Evolutionary conservation across 1,284 basidiomycete species (phyloP).

Genomic region (Xerocomus cyaneibrunnescens): DNA sequence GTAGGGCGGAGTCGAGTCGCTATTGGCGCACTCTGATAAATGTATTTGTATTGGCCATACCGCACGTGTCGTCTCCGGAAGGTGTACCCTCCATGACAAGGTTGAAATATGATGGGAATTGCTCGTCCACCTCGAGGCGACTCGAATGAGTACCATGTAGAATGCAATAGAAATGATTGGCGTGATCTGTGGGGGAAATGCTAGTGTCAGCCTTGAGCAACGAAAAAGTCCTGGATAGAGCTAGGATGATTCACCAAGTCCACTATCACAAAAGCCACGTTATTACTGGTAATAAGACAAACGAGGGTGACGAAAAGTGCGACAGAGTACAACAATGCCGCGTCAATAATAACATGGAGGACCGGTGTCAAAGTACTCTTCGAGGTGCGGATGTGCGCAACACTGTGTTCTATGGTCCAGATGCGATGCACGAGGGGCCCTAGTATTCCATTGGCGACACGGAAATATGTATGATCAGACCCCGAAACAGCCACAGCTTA

Average conservation of each 20-base stretch:
- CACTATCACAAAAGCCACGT: not conserved
- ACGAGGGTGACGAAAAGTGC: constrained; percentile 35
- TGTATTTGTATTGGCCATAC: too few species aligned
- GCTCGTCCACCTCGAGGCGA: too few species aligned
- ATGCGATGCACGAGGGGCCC: constrained; percentile 18
- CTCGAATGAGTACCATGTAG: not conserved
- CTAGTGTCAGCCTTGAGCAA: too few species aligned
- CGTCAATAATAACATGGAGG: constrained; percentile 35
- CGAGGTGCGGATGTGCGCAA: not conserved
- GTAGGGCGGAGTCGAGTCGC: too few species aligned
- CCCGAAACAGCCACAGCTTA: constrained; percentile 5
- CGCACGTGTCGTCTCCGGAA: too few species aligned
- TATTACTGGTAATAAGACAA: constrained; percentile 24
- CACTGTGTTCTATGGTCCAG: constrained; percentile 4
- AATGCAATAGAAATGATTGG: not conserved
- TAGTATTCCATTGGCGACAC: not conserved
- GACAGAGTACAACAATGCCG: constrained; percentile 36
- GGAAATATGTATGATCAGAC: not conserved
- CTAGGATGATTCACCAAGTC: too few species aligned
- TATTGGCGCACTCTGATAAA: too few species aligned
- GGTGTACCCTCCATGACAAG: too few species aligned
- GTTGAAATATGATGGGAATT: too few species aligned
- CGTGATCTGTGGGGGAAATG: not conserved
- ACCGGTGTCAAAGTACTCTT: constrained; percentile 19
- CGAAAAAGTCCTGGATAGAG: too few species aligned